These are phyloP conservation scores for Earliella scabrosa DNA, from an alignment of 1,284 basidiomycete species.

Conservation along the genomic window DNA sequence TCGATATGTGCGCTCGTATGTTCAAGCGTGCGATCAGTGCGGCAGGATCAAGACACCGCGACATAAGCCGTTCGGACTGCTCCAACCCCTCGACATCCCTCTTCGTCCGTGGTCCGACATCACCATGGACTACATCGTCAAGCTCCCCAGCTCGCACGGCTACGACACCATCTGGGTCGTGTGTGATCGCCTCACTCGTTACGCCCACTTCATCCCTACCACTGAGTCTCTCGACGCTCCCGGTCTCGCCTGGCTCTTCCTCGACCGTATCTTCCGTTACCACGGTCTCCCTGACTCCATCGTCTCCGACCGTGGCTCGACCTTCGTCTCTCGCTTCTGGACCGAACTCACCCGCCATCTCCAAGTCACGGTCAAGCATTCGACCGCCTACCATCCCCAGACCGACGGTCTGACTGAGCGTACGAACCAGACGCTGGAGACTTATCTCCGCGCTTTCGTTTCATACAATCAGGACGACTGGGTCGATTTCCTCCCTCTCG, in stretches of 20 bases:
- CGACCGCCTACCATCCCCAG: conserved; percentile 41
- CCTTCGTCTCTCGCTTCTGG: conserved; percentile 50
- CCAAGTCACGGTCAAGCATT: conserved; percentile 18
- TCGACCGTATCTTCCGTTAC: conserved; percentile 10
- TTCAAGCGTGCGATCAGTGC: conserved; percentile 31
- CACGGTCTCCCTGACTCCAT: conserved; percentile 46
- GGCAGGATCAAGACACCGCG: conserved; percentile 29
- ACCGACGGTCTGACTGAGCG: conserved; percentile 43
- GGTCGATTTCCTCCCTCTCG: conserved; percentile 44
- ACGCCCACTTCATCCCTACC: conserved; percentile 22
- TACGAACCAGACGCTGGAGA: conserved; percentile 38
- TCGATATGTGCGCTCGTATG: not conserved
- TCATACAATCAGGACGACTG: conserved; percentile 51
- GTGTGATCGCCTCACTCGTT: conserved; percentile 6
- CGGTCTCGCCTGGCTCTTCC: conserved; percentile 35
- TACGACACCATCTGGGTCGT: conserved; percentile 43
- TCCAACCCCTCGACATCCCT: conserved; percentile 27
- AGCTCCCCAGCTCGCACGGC: conserved; percentile 36
- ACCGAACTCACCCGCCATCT: conserved; percentile 36
- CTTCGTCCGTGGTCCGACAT: conserved; percentile 38
- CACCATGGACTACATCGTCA: conserved; percentile 43
- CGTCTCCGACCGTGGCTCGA: conserved; percentile 43
- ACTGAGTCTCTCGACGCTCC: conserved; percentile 30
- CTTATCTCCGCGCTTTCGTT: conserved; percentile 40
- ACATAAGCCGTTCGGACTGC: conserved; percentile 31